These are phyloP conservation scores for Aspergillus biplanus DNA, from an alignment of 495 filamentous ascomycete genomes.

Conservation along the genomic window DNA sequence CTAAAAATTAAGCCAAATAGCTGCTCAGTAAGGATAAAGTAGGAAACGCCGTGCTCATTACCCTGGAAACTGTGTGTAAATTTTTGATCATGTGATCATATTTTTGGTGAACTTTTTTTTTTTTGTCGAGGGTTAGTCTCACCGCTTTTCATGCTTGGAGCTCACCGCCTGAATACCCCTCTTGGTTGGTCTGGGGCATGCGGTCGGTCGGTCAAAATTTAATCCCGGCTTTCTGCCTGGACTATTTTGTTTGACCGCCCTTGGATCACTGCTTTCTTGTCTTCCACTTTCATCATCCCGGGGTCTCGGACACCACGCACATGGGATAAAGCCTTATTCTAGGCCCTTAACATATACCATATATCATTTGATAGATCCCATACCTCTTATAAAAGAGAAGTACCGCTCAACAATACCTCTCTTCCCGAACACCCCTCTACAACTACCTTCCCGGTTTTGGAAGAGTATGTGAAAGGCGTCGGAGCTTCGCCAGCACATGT, in stretches of 20 bases:
- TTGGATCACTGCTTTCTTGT: conserved; percentile 5
- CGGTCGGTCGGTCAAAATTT: neutral
- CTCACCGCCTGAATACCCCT: conserved; percentile 19
- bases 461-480: neutral
- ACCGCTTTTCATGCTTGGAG: conserved; percentile 29
- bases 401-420: neutral
- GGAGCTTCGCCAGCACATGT: neutral
- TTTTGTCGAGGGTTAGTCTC: conserved; percentile 10
- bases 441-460: neutral
- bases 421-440: neutral
- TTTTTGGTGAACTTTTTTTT: conserved; percentile 37
- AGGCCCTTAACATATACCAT: neutral
- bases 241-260: conserved; percentile 20
- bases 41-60: neutral
- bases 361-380: no score
- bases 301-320: neutral
- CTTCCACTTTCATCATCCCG: neutral
- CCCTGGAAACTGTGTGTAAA: conserved; percentile 43
- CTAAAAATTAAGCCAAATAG: neutral
- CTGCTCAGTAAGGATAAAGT: neutral
- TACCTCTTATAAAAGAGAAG: no score
- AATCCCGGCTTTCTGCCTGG: conserved; percentile 18
- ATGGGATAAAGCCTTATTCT: neutral
- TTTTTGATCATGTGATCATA: conserved; percentile 44
- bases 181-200: conserved; percentile 2